Evolutionary conservation across 495 filamentous ascomycete genomes (phyloP), one percentile per base, ranked within the genome.

Genomic region (Aspergillus kassunensis): DNA sequence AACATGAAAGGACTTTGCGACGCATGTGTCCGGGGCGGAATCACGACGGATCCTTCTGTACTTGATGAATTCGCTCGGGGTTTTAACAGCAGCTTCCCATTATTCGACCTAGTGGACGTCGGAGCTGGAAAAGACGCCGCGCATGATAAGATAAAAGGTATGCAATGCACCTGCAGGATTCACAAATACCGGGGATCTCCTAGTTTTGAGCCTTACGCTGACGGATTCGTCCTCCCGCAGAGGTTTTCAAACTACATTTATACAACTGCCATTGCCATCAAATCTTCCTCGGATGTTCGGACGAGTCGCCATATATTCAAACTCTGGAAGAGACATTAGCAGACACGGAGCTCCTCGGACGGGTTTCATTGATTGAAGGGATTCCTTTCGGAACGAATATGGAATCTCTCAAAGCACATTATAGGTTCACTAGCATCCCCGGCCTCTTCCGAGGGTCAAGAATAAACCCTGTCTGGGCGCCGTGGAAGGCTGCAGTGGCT

Each of bases 181-280:
- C 24, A 20, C 39, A 49, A 5, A 30, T 36, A 15, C n/a, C 34
- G 2, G 9, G 30, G 30, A 3, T n/a, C 7, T 6, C 40, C 24
- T 21, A 15, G 20, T 39, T 42, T 23, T 25, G 31, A 37, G 21
- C 11, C 37, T 39, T 51, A 15, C 30, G 44, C 50, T 56, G 39
- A 58, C 21, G 19, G 44, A 42, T 50, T 40, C 23, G 25, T 52
- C 49, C 29, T 40, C 36, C 27, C 50, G 12, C 69, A 91, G 90
- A 90, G 73, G 82, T 70, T 56, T 89, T 79, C 73, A 83, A 80
- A 79, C 64, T 83, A 21, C 73, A 82, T 65, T 60, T 84, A 41
- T 75, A 81, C 69, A 80, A 91, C 58, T 79, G 75, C 60, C 87
- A 90, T 64, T 95, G 90, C 68, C 87, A 86, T 58, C 88, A 91